Evolutionary conservation across 352 stramenopile genomes (phyloP), one percentile per base, ranked within the genome.

Genomic region (Pythium aristosporum): DNA sequence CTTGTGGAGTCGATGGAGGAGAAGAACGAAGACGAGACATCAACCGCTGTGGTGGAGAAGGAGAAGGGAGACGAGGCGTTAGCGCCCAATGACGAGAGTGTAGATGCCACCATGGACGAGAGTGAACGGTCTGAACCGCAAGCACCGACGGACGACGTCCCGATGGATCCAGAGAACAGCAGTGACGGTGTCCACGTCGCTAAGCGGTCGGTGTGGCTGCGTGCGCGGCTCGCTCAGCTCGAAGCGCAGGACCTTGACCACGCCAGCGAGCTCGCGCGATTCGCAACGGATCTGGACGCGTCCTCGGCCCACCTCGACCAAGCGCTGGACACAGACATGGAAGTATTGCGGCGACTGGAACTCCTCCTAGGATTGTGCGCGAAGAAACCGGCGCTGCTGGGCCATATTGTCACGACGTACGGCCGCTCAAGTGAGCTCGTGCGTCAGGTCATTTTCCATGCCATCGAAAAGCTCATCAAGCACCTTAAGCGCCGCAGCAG

Each of bases 391-490:
- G 67, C 76, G 30, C 55, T 94, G 47, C 59, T 94, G 39, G 66
- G 56, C 39, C 79, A 85, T 8, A 59, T 94, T 23, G 75, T 94
- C 28, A 55, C 72, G 13, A 74, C 81, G 21, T 94, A 94, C 53
- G 79, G 73, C 36, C 73, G 75, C 28, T 73, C 85, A 65, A 76
- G 69, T 16, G 82, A 89, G 51, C 41, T 76, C n/a, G 82, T 82
- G 21, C 85, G 84, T 15, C 79, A 89, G 63, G 78, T 87, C 23
- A 70, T 91, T 48, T 88, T 92, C 65, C 73, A 79, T 43, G 81
- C 83, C 10, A 85, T 91, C 72, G 85, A 94, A 63, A 94, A 94
- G 66, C 77, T 94, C 32, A 94, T 94, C 67, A 91, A 90, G 70
- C 81, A 91, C 68, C 71, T 92, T 8, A 90, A 89, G 68, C 80